A percentile compares a stretch with the other conserved stretches of the same genome.
Conservation (phyloP, 352 stramenopile genomes). For the Globisporangium paroecandrum region DNA sequence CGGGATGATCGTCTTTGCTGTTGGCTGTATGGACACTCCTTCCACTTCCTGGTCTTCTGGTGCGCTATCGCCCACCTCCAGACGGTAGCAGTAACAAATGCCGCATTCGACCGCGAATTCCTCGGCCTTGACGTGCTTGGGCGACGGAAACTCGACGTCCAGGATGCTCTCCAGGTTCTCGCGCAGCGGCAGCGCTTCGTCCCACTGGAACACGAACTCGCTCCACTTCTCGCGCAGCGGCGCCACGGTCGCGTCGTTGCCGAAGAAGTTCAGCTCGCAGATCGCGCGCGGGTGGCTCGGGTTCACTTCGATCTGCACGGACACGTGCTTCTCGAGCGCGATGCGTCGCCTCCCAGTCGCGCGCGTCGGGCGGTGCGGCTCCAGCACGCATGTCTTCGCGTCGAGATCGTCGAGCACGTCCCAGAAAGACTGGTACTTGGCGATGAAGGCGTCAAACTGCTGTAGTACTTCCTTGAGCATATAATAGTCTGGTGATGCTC, state of each 20-base stretch:
- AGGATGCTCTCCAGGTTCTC: constrained; percentile 70
- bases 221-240: constrained; percentile 58
- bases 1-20: constrained; percentile 45
- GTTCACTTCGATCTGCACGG: constrained; percentile 71
- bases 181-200: constrained; percentile 43
- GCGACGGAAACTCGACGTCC: constrained; percentile 58
- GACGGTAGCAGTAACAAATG: constrained; percentile 87
- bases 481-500: not conserved
- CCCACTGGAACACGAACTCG: constrained; percentile 53
- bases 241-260: constrained; percentile 52
- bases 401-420: constrained; percentile 74
- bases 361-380: constrained; percentile 65
- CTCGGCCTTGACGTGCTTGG: constrained; percentile 38
- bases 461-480: constrained; percentile 23
- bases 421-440: constrained; percentile 76
- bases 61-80: constrained; percentile 28
- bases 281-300: constrained; percentile 34
- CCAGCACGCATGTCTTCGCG: constrained; percentile 65
- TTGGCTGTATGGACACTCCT: not conserved
- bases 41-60: not conserved
- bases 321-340: constrained; percentile 63
- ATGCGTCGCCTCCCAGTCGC: constrained; percentile 58
- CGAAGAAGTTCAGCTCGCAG: constrained; percentile 75
- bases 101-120: constrained; percentile 85
- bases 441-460: constrained; percentile 2